A percentile compares a stretch with the other conserved stretches of the same genome.
These are phyloP conservation scores for Neckera pumila DNA, from an alignment of 225 moss, liverwort and hornwort species.

Conservation along the genomic window DNA sequence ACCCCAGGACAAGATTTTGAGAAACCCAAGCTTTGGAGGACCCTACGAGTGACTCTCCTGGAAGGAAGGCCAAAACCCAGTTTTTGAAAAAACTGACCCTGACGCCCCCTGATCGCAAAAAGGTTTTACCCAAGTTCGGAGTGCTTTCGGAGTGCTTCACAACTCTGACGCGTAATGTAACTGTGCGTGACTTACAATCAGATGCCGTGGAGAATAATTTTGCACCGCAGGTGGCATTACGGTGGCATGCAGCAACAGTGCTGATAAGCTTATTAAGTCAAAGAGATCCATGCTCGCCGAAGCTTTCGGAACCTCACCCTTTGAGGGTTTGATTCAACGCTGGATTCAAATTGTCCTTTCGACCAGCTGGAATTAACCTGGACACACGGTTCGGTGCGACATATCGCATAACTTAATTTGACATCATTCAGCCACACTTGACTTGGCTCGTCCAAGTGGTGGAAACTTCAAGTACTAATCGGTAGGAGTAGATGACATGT, in stretches of 20 bases:
- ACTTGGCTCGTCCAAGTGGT: neutral
- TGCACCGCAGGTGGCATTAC: neutral
- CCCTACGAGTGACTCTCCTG: neutral
- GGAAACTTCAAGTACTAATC: neutral
- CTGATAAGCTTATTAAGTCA: neutral
- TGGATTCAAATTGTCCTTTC: neutral
- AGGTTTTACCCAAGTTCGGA: neutral
- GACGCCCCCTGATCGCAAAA: neutral
- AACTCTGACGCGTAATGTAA: neutral
- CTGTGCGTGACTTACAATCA: neutral
- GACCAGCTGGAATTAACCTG: neutral
- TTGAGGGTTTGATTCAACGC: neutral
- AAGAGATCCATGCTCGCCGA: neutral
- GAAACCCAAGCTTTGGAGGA: neutral
- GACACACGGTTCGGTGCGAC: neutral
- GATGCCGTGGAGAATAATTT: neutral
- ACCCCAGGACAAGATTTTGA: neutral
- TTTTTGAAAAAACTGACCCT: neutral
- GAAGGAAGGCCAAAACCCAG: neutral
- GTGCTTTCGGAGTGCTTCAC: neutral
- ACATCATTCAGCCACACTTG: neutral
- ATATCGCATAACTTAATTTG: neutral
- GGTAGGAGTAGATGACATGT: neutral
- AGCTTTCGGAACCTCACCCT: neutral
- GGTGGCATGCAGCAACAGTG: neutral